Evolutionary conservation across 768 basidiomycete genomes (phyloP).

Genomic region (Xerocomus spinulosus): DNA sequence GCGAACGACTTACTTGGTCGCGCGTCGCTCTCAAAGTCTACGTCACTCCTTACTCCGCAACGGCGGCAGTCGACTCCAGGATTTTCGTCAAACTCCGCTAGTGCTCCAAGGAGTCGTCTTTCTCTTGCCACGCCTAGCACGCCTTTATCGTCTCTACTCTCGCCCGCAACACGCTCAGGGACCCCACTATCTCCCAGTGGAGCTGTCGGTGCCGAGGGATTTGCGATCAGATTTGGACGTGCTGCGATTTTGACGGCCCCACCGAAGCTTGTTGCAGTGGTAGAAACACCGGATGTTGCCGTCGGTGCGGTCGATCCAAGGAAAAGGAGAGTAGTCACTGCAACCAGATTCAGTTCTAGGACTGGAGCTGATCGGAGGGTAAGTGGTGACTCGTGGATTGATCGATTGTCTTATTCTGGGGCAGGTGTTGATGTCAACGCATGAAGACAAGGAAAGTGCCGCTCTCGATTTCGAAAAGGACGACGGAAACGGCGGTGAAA

Average conservation of each 20-base stretch:
- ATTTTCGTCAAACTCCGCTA: slow-evolving; percentile 32
- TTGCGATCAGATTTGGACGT: slow-evolving; percentile 54
- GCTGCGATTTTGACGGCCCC: slow-evolving; percentile 78
- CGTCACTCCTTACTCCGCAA: slow-evolving; percentile 39
- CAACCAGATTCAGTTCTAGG: slow-evolving; percentile 82
- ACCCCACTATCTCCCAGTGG: slow-evolving; percentile 32
- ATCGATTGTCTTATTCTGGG: background rate
- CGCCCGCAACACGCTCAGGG: slow-evolving; percentile 30
- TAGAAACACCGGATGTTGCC: slow-evolving; percentile 86
- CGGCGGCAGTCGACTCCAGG: slow-evolving; percentile 32
- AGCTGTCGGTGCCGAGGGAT: slow-evolving; percentile 29
- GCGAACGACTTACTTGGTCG: slow-evolving; percentile 36
- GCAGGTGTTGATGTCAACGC: slow-evolving; percentile 82
- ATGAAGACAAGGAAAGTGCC: slow-evolving; percentile 49
- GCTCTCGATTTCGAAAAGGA: slow-evolving; percentile 17
- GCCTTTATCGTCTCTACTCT: slow-evolving; percentile 32
- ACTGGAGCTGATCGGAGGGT: slow-evolving; percentile 80
- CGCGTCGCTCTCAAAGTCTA: slow-evolving; percentile 50
- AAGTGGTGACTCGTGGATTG: slow-evolving; percentile 22
- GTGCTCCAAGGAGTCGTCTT: slow-evolving; percentile 41
- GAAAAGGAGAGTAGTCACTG: slow-evolving; percentile 81
- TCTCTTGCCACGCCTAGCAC: slow-evolving; percentile 40
- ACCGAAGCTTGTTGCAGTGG: slow-evolving; percentile 76
- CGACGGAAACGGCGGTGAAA: slow-evolving; percentile 1
- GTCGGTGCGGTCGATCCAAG: slow-evolving; percentile 82